phyloP scores from a whole-genome alignment of 1,284 basidiomycete genomes.

The Ceratobasidium sp. region DNA sequence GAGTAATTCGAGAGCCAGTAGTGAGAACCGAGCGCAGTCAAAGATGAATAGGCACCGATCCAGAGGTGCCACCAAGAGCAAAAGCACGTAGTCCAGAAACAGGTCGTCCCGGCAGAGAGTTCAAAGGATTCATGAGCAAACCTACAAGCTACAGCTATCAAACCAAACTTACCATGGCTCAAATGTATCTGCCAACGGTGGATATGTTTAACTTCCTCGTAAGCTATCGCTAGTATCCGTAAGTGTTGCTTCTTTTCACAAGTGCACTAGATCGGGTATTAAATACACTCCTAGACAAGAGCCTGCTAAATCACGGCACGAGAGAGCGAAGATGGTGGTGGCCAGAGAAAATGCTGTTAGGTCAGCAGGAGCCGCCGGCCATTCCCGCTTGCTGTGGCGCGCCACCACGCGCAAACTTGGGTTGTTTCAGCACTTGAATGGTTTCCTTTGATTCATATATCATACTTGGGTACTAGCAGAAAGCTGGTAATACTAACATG shows the following conservation, averaged over 20 bases:
- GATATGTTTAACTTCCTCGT: not conserved
- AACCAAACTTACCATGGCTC: not conserved
- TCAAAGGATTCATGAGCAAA: not conserved
- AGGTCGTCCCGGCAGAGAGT: too few species aligned
- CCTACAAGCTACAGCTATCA: not conserved
- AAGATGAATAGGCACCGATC: slow-evolving; percentile 6
- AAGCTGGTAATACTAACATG: too few species aligned
- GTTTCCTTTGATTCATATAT: too few species aligned
- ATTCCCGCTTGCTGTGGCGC: not conserved
- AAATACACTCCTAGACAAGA: too few species aligned
- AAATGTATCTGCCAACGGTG: too few species aligned
- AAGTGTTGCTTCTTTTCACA: too few species aligned
- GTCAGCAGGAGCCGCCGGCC: slow-evolving; percentile 9
- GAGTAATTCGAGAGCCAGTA: not conserved
- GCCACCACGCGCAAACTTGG: not conserved
- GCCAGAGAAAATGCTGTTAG: slow-evolving; percentile 38
- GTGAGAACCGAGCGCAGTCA: not conserved
- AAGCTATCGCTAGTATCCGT: not conserved
- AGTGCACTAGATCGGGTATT: too few species aligned
- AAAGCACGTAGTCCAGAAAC: slow-evolving; percentile 1
- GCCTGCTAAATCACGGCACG: not conserved
- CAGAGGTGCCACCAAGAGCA: slow-evolving; percentile 8
- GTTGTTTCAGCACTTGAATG: too few species aligned
- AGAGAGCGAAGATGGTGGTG: slow-evolving; percentile 6
- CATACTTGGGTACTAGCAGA: too few species aligned